A percentile compares a stretch with the other conserved stretches of the same genome.
Evolutionary conservation across 2,329 filamentous ascomycete genomes (phyloP).

Genomic region (Diaporthe humulicola): DNA sequence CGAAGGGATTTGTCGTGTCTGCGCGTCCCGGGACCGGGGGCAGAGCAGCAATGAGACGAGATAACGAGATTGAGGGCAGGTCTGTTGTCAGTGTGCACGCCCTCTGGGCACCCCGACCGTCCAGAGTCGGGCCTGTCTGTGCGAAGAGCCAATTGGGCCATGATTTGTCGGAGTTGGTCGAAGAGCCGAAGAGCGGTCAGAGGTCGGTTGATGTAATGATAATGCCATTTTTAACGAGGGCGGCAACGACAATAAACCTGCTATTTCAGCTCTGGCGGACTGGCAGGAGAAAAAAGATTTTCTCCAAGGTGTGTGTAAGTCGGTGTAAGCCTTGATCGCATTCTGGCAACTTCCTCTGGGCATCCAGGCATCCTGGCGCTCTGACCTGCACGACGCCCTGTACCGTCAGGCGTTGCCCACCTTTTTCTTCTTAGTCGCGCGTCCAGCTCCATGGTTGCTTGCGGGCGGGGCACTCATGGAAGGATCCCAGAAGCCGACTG

Average conservation of each 20-base stretch:
- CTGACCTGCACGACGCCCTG: slow-evolving; percentile 24
- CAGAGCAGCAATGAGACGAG: slow-evolving; percentile 12
- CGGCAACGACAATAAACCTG: slow-evolving; percentile 14
- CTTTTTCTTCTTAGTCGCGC: slow-evolving; percentile 16
- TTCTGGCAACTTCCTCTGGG: slow-evolving; percentile 24
- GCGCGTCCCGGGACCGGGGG: slow-evolving; percentile 25
- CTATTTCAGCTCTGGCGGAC: not conserved
- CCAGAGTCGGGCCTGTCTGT: slow-evolving; percentile 30
- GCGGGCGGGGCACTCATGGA: slow-evolving; percentile 28
- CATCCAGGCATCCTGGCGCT: slow-evolving; percentile 8
- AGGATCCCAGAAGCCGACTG: slow-evolving; percentile 34
- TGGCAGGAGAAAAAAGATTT: slow-evolving; percentile 1
- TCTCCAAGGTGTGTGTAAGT: slow-evolving; percentile 16
- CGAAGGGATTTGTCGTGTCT: slow-evolving; percentile 28
- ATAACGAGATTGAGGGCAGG: slow-evolving; percentile 15
- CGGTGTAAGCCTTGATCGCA: slow-evolving; percentile 37
- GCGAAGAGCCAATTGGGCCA: slow-evolving; percentile 34
- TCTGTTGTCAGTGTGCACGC: slow-evolving; percentile 7
- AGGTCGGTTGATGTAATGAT: slow-evolving; percentile 30
- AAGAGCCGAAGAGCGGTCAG: slow-evolving; percentile 7
- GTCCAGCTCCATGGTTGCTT: slow-evolving; percentile 17
- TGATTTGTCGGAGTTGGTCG: not conserved
- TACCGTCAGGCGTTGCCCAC: slow-evolving; percentile 3
- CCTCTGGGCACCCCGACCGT: slow-evolving; percentile 13
- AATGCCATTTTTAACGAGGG: slow-evolving; percentile 7